Evolutionary conservation across 257 asterid species (phyloP), one percentile per base, ranked within the genome.

Genomic region (Dorcoceras hygrometricum): DNA sequence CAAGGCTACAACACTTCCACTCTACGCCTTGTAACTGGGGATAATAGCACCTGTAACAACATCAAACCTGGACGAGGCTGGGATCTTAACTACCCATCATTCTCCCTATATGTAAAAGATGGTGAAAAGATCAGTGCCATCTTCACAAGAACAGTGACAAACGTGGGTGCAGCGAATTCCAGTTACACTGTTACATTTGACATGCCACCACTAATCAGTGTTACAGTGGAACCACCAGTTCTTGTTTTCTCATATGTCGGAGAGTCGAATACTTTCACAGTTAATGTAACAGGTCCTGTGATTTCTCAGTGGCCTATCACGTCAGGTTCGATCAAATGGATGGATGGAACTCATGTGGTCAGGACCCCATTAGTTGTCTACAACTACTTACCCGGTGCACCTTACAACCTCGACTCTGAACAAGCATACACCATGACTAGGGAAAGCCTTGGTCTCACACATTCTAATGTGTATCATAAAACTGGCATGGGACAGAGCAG

Each of bases 281-380:
- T 81, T 19, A 74, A 23, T 4, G 82, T 86, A 31, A 73, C 69
- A 0, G 94, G 88, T 11, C 83, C 82, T 0, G 54, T 66, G 63
- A 85, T 85, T 48, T 74, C 83, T 0, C 87, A 80, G 76, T 82
- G 75, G 61, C 84, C 83, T 2, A 83, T 86, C 53, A 25, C 69
- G 36, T 86, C 89, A 0, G 88, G 86, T 7, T 62, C 80, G 8
- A 66, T 83, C 28, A 59, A 34, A 1, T 86, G 93, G 93, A 25
- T 46, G 0, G 87, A 83, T 28, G 86, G 69, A 4, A 53, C 36
- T 16, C 82, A 80, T 59, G 34, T 7, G 4, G 88, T 83, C 24
- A 81, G 83, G 79, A 73, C 79, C 4, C 93, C 93, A 5, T 71
- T 86, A 8, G 87, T 71, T 14, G 85, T 83, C 50, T 78, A 80